Evolutionary conservation across 1,139 yeast species (phyloP), one percentile per base, ranked within the genome.

Genomic region (Arxiozyma heterogenica): DNA sequence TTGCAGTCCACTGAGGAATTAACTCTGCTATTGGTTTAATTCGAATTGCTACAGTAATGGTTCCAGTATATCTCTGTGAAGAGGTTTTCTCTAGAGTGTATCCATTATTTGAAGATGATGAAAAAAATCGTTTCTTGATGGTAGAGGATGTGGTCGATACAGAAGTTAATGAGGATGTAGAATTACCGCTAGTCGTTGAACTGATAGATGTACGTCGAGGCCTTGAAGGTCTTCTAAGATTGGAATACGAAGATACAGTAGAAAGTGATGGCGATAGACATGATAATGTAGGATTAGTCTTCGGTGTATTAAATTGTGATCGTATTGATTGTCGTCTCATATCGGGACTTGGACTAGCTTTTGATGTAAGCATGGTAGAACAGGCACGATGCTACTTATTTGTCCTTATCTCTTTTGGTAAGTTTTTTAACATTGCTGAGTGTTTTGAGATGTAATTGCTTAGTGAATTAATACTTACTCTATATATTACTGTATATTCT

Each of bases 11-110:
- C 23, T 48, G 53, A 22, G 44, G 74, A 69, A 53, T 70, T 63
- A 45, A 69, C 63, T 43, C 73, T 62, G 41, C 25, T 17, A 49
- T 46, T 20, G 75, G 73, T 55, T 71, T 67, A 41, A 71, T 66
- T 43, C 75, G 63, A n/a, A 72, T 62, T 1, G 71, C 69, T 9
- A 72, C 75, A 0, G 71, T 65, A 34, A 72, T 71, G 9, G 72
- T 61, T 11, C 75, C 70, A 2, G 65, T 67, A 53, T 71, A 71
- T 3, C 65, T 50, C n/a, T 58, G 60, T 34, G 39, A n/a, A 34
- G 17, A 34, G 12, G 39, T 34, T n/a, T 34, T 34, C 15, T 34
- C 39, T 12, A 34, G 8, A 15, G 6, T 2, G 39, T 34, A 12
- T 34, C 8, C 39, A 6, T 20, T 45, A 30, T 50, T 23, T 42